These are phyloP conservation scores for Aurifilum marmelostoma DNA, from an alignment of 2,329 filamentous ascomycete genomes.

Conservation along the genomic window DNA sequence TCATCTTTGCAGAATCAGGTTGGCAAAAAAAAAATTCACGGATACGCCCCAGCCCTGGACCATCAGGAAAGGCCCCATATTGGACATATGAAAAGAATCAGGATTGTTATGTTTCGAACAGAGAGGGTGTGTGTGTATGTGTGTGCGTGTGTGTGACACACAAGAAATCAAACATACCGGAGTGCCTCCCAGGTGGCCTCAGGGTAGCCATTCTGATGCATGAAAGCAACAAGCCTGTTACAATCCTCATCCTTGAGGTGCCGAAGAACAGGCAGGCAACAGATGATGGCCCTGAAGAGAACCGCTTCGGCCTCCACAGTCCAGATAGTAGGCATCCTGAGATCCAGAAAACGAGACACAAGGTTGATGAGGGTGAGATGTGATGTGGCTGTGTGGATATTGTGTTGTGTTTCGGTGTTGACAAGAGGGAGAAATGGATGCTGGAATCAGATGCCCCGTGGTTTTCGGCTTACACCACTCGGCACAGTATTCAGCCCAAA, in stretches of 20 bases:
- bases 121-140: neutral
- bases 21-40: no score
- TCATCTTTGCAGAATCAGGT: neutral
- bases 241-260: constrained; percentile 28
- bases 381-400: neutral
- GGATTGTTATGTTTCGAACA: neutral
- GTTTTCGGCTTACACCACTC: neutral
- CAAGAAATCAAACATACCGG: constrained; percentile 30
- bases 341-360: neutral
- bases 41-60: no score
- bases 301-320: constrained; percentile 35
- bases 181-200: constrained; percentile 34
- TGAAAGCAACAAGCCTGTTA: constrained; percentile 25
- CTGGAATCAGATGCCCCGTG: neutral
- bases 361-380: neutral
- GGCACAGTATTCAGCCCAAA: neutral
- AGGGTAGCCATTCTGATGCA: constrained; percentile 30
- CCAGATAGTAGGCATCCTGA: constrained; percentile 37
- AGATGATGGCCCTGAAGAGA: constrained; percentile 36
- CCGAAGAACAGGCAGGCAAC: constrained; percentile 7
- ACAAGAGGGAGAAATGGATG: neutral
- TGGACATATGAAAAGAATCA: no score
- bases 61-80: no score
- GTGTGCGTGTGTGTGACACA: neutral
- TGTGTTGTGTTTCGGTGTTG: neutral